Evolutionary conservation across 345 rosid genomes (phyloP), one percentile per base, ranked within the genome.

Genomic region (Eucalyptus shirleyi): DNA sequence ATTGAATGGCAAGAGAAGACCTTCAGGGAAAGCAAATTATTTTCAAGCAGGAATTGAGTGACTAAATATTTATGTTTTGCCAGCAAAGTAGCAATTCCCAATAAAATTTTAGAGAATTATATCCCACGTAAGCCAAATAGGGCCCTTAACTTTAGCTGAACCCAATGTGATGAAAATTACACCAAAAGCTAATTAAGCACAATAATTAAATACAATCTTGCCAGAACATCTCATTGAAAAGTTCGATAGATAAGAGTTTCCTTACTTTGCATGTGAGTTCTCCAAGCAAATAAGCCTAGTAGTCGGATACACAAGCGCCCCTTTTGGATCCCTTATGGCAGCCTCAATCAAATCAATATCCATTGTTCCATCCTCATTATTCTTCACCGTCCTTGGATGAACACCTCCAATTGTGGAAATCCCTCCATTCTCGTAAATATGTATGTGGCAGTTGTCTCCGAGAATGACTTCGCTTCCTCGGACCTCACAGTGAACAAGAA

Each of bases 381-480:
- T 96, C 95, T 93, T 95, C 82, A 98, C 95, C 0, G 98, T 92
- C 89, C 95, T 94, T 1, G 99, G 97, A 90, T 98, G 99, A 23
- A 98, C 98, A 13, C 99, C 98, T 83, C 99, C 98, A 24, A 98
- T 95, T 9, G 97, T 95, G 30, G 99, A 91, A 91, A 97, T 90
- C 47, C 99, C 99, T 3, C 99, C 99, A 60, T 98, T 97, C 93
- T 98, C 99, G 16, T 93, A 96, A 8, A 96, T 92, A 81, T 95
- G 97, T 90, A 97, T 95, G 88, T 97, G 99, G 82, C 95, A 96
- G 89, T 95, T 93, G 92, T 96, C 94, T 87, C 99, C 98, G 37
- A 97, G 98, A 91, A 98, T 96, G 88, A 96, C 96, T 92, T 98
- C 99, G 88, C 99, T 98, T n/a, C 98, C 99, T 88, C 99, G 92